A percentile compares a stretch with the other conserved stretches of the same genome.
phyloP scores from a whole-genome alignment of 352 stramenopile genomes.

The Phytopythium oedochilum region DNA sequence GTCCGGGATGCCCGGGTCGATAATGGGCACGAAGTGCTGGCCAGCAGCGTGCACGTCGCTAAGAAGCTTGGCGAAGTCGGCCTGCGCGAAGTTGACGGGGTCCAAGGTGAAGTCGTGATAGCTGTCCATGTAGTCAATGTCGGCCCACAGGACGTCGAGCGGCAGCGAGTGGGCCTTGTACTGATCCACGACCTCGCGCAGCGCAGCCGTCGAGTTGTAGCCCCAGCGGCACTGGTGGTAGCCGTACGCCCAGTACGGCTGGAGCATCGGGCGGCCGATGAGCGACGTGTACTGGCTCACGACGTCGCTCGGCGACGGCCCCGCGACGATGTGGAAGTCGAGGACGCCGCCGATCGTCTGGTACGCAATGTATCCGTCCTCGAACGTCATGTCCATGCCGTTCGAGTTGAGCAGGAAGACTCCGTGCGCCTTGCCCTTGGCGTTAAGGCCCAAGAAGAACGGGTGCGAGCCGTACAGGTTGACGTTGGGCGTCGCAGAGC shows the following conservation, averaged over 20 bases:
- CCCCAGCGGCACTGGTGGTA: constrained; percentile 67
- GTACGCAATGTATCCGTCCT: constrained; percentile 35
- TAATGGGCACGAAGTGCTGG: constrained; percentile 74
- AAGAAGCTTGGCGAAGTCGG: constrained; percentile 30
- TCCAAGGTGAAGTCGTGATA: constrained; percentile 68
- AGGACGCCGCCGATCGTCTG: constrained; percentile 53
- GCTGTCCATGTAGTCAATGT: constrained; percentile 63
- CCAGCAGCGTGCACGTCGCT: constrained; percentile 42
- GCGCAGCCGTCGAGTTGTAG: constrained; percentile 20
- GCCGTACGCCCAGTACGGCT: constrained; percentile 67
- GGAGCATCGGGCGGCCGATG: constrained; percentile 48
- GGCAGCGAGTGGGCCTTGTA: constrained; percentile 39
- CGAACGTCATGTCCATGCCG: constrained; percentile 58
- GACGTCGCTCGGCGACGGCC: constrained; percentile 32
- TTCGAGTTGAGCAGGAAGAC: constrained; percentile 58
- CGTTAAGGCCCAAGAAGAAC: constrained; percentile 49
- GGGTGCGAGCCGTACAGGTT: constrained; percentile 65
- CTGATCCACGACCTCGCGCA: constrained; percentile 33
- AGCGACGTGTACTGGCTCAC: constrained; percentile 52
- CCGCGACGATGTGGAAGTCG: constrained; percentile 54
- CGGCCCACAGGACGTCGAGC: constrained; percentile 51
- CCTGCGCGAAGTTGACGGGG: constrained; percentile 33
- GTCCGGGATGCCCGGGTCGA: constrained; percentile 78
- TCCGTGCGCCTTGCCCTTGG: constrained; percentile 33
- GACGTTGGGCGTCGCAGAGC: constrained; percentile 15